Evolutionary conservation across 352 stramenopile species (phyloP), one percentile per base, ranked within the genome.

Genomic region (Phytophthora hibernalis): DNA sequence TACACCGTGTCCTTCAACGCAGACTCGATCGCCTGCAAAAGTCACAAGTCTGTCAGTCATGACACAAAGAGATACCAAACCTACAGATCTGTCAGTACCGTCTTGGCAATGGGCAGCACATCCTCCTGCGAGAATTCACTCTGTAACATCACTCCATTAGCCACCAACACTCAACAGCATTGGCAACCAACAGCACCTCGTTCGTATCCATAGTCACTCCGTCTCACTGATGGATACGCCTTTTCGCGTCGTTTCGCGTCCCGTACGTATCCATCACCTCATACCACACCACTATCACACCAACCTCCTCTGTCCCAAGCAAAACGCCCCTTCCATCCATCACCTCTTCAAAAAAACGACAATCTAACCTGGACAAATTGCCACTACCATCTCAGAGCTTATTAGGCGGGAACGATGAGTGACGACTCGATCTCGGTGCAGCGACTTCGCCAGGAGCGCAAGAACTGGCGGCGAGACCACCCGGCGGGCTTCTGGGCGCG

Each of bases 401-500:
- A n/a, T n/a, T n/a, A 54, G 35, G 40, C 37, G 52, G 51, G 38
- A 68, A 63, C 26, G 26, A 93, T 93, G 85, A 92, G 81, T 61
- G 85, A 93, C 58, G 92, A 96, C 74, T 93, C 87, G 54, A 97
- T 98, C 53, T 92, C 93, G 20, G 80, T 92, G 70, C 87, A 91
- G 65, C 86, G 93, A n/a, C 83, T 98, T 55, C 80, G 85, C 43
- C 87, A 98, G 77, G 93, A 98, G 76, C 88, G 93, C 66, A 98
- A 98, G 87, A 95, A 96, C 67, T 98, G 93, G 96, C 85, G 95
- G 48, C 78, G 90, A 52, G 95, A 99, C 79, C 96, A 98, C 83
- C 96, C 96, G 20, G 95, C 90, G 64, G 97, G 97, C 16, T 99
- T 99, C 80, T 98, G 97, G 83, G 98, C 98, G n/a, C 88, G 95